These are phyloP conservation scores for Pseudodiploospora longispora DNA, from an alignment of 2,329 filamentous ascomycete species.

Conservation along the genomic window DNA sequence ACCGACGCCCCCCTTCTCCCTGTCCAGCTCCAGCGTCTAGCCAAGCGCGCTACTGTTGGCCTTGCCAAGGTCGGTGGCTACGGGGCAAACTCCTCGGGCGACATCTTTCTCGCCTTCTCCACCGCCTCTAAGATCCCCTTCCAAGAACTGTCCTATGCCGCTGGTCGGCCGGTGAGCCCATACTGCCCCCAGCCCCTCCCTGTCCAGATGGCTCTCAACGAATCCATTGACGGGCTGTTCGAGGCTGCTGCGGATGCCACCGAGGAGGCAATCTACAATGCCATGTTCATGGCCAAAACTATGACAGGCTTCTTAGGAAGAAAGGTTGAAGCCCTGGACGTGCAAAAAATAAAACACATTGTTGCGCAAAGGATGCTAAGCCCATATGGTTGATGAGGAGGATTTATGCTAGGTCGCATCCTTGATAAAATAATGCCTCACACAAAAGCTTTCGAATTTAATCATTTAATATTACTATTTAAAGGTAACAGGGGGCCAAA, in stretches of 20 bases:
- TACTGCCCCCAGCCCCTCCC: background rate
- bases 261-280: conserved; percentile 60
- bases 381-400: too few species aligned
- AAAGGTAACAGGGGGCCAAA: too few species aligned
- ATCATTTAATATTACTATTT: too few species aligned
- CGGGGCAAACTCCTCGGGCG: conserved; percentile 54
- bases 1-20: conserved; percentile 25
- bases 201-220: conserved; percentile 38
- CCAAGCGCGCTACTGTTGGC: conserved; percentile 54
- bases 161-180: background rate
- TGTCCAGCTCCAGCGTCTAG: conserved; percentile 36
- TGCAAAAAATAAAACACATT: conserved; percentile 37
- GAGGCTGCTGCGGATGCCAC: conserved; percentile 54
- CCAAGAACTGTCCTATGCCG: conserved; percentile 19
- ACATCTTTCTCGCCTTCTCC: conserved; percentile 61
- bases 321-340: conserved; percentile 40
- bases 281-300: conserved; percentile 51
- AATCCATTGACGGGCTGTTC: conserved; percentile 53
- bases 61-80: conserved; percentile 53
- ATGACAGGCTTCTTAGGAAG: conserved; percentile 45
- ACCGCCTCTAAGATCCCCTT: conserved; percentile 44
- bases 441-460: too few species aligned
- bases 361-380: conserved; percentile 30
- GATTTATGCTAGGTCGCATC: too few species aligned
- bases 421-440: too few species aligned